Evolutionary conservation across 1,139 yeast genomes (phyloP).

Genomic region (Geotrichum carabidarum): DNA sequence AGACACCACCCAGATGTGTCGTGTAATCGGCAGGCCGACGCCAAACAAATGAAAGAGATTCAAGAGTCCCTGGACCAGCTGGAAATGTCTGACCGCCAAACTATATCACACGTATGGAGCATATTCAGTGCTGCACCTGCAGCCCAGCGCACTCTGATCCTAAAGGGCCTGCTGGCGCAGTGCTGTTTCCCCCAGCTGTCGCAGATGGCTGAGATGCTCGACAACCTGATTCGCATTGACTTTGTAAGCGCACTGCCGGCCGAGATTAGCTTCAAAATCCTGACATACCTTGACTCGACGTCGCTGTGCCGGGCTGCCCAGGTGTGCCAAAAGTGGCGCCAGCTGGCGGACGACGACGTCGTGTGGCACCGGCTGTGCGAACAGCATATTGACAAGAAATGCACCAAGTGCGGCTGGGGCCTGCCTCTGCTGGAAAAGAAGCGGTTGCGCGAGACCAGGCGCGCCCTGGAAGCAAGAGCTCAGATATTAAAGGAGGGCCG

Average conservation of each 20-base stretch:
- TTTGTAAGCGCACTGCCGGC: conserved; percentile 79
- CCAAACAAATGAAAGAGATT: conserved; percentile 55
- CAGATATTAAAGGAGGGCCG: neutral
- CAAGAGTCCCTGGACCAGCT: conserved; percentile 46
- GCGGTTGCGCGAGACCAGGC: conserved; percentile 35
- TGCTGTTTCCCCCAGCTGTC: conserved; percentile 95
- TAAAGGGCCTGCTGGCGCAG: conserved; percentile 79
- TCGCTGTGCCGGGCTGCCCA: conserved; percentile 91
- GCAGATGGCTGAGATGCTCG: conserved; percentile 72
- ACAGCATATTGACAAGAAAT: conserved; percentile 93
- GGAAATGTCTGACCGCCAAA: conserved; percentile 57
- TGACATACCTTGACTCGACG: conserved; percentile 85
- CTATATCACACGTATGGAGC: conserved; percentile 72
- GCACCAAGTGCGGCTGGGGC: conserved; percentile 99
- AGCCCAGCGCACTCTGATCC: conserved; percentile 63
- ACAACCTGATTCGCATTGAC: conserved; percentile 77
- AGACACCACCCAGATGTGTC: conserved; percentile 84
- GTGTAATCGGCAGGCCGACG: conserved; percentile 68
- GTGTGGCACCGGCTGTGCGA: conserved; percentile 99
- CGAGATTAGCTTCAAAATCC: conserved; percentile 75
- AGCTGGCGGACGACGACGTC: conserved; percentile 87
- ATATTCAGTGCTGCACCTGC: conserved; percentile 68
- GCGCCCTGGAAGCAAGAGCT: conserved; percentile 31
- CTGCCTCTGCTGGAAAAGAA: conserved; percentile 66
- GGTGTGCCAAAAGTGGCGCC: conserved; percentile 81